Evolutionary conservation across 2,329 filamentous ascomycete species (phyloP).

Genomic region (Nigrospora oryzae): DNA sequence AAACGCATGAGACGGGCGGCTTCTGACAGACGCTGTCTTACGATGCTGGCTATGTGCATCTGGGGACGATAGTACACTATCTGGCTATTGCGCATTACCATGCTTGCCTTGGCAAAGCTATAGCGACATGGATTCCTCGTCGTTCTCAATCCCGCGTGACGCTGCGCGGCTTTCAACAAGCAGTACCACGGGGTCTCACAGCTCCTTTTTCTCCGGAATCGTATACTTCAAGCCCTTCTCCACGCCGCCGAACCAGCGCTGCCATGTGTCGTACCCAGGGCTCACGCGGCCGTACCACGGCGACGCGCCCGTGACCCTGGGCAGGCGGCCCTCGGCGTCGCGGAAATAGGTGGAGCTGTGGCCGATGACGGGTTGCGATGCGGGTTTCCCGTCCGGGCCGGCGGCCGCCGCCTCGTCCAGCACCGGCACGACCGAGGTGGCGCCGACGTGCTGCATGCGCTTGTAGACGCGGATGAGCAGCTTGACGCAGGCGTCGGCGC

Average conservation of each 20-base stretch:
- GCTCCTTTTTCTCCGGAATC: slow-evolving; percentile 8
- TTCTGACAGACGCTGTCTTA: too few relatives aligned
- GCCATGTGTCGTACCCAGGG: slow-evolving; percentile 10
- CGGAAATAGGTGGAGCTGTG: slow-evolving; percentile 12
- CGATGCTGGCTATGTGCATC: too few relatives aligned
- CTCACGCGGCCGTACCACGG: slow-evolving; percentile 15
- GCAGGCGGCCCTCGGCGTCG: slow-evolving; percentile 9
- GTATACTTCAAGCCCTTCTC: slow-evolving; percentile 12
- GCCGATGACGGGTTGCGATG: slow-evolving; percentile 9
- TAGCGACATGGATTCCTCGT: too few relatives aligned
- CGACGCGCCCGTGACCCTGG: slow-evolving; percentile 10
- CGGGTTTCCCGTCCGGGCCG: slow-evolving; percentile 23
- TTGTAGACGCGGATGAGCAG: slow-evolving; percentile 42
- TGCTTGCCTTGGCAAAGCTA: too few relatives aligned
- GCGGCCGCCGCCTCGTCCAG: slow-evolving; percentile 10
- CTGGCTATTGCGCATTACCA: too few relatives aligned
- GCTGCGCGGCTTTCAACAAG: too few relatives aligned
- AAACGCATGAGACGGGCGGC: too few relatives aligned
- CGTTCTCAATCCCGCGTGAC: too few relatives aligned
- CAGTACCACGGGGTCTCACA: slow-evolving; percentile 2
- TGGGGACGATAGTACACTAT: too few relatives aligned
- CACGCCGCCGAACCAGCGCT: slow-evolving; percentile 14
- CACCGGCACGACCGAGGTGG: slow-evolving; percentile 34
- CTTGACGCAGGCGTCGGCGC: slow-evolving; percentile 43
- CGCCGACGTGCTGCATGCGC: slow-evolving; percentile 35